phyloP scores from a whole-genome alignment of 2,329 filamentous ascomycete species.

The Dothideomycetes sp. region DNA sequence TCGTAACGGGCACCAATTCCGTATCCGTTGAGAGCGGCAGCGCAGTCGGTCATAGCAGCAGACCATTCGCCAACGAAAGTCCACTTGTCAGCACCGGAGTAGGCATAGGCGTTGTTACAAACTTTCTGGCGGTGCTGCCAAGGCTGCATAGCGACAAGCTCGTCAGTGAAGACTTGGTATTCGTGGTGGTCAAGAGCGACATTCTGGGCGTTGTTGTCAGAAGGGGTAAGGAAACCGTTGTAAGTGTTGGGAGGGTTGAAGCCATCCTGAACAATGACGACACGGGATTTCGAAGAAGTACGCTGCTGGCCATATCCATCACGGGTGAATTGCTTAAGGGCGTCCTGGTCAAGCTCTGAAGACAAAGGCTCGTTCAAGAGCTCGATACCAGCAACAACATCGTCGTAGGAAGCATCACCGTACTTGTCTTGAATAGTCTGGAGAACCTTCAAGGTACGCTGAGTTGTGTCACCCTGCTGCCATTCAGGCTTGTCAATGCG shows the following conservation, averaged over 20 bases:
- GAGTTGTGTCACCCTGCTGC: constrained; percentile 39
- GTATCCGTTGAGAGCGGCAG: constrained; percentile 39
- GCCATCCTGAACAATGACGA: constrained; percentile 51
- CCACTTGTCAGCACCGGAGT: constrained; percentile 52
- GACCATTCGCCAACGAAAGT: constrained; percentile 62
- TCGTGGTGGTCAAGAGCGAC: constrained; percentile 60
- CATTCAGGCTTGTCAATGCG: constrained; percentile 35
- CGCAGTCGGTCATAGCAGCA: constrained; percentile 56
- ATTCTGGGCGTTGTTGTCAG: constrained; percentile 42
- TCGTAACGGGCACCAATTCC: constrained; percentile 53
- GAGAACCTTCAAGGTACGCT: constrained; percentile 48
- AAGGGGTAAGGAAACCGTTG: constrained; percentile 51
- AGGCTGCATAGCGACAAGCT: constrained; percentile 41
- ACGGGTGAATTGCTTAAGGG: constrained; percentile 46
- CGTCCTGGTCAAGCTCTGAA: constrained; percentile 36
- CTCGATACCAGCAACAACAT: constrained; percentile 51
- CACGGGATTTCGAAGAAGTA: constrained; percentile 22
- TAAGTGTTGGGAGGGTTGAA: constrained; percentile 47
- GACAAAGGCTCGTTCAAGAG: constrained; percentile 49
- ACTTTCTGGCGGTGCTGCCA: constrained; percentile 47
- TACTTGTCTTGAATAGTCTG: constrained; percentile 50
- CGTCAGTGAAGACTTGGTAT: constrained; percentile 54
- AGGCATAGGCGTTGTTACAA: constrained; percentile 44
- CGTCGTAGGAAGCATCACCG: constrained; percentile 41
- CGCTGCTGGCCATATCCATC: constrained; percentile 41